These are phyloP conservation scores for Malassezia furfur DNA, from an alignment of 1,284 basidiomycete species.

Conservation along the genomic window DNA sequence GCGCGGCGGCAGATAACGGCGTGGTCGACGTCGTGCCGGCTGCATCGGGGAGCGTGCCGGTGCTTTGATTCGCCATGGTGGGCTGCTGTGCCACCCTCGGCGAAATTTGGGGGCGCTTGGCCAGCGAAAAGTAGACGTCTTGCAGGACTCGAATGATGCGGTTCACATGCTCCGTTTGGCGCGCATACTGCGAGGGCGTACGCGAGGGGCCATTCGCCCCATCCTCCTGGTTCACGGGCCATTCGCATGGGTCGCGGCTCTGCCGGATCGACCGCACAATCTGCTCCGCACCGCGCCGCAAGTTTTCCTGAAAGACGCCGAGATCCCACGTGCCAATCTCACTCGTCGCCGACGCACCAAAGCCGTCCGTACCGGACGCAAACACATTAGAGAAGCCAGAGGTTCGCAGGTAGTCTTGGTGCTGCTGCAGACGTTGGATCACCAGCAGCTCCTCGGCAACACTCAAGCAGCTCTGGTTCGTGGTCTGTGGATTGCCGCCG, in stretches of 20 bases:
- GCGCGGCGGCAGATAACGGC: background rate
- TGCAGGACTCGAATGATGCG: slow-evolving; percentile 11
- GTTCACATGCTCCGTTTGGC: slow-evolving; percentile 7
- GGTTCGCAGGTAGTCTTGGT: slow-evolving; percentile 6
- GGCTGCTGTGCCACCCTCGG: background rate
- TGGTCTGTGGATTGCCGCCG: background rate
- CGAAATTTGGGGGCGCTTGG: background rate
- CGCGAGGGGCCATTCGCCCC: background rate
- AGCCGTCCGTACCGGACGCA: slow-evolving; percentile 13
- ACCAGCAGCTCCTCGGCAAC: slow-evolving; percentile 10
- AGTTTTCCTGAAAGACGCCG: slow-evolving; percentile 10
- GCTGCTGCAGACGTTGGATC: slow-evolving; percentile 13
- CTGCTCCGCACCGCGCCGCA: slow-evolving; percentile 15
- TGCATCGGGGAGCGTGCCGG: background rate
- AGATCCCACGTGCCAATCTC: slow-evolving; percentile 12
- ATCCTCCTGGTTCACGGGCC: background rate
- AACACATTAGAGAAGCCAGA: slow-evolving; percentile 7
- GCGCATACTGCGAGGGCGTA: slow-evolving; percentile 7
- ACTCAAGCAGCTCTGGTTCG: background rate
- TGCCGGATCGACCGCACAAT: slow-evolving; percentile 8
- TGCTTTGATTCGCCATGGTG: background rate
- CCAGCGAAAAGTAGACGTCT: slow-evolving; percentile 8
- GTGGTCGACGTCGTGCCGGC: background rate
- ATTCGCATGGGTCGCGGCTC: background rate
- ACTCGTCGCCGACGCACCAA: slow-evolving; percentile 3